phyloP scores from a whole-genome alignment of 2,329 filamentous ascomycete species.

The Alternaria conjuncta region DNA sequence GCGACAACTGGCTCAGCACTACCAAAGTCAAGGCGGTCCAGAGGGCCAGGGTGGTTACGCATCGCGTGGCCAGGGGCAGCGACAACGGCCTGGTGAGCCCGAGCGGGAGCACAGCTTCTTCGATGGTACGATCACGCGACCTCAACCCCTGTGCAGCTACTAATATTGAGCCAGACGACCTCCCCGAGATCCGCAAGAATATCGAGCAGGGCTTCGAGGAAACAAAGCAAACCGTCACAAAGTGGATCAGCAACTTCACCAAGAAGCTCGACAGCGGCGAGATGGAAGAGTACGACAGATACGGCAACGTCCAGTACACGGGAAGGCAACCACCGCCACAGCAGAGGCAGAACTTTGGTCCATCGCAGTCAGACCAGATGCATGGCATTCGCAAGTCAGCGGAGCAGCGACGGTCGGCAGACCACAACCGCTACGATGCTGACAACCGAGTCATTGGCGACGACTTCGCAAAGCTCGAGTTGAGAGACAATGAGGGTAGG shows the following conservation, averaged over 20 bases:
- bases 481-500: slow-evolving; percentile 66
- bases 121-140: slow-evolving; percentile 62
- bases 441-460: slow-evolving; percentile 90
- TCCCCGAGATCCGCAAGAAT: slow-evolving; percentile 91
- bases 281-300: slow-evolving; percentile 67
- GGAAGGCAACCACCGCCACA: slow-evolving; percentile 30
- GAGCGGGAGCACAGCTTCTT: slow-evolving; percentile 85
- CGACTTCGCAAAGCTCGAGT: slow-evolving; percentile 75
- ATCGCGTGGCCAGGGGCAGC: slow-evolving; percentile 45
- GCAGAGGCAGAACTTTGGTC: slow-evolving; percentile 48
- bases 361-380: slow-evolving; percentile 49
- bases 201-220: slow-evolving; percentile 93
- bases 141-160: background rate
- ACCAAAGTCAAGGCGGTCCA: slow-evolving; percentile 58
- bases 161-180: slow-evolving; percentile 69
- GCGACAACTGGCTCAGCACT: slow-evolving; percentile 90
- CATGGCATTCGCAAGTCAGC: slow-evolving; percentile 50
- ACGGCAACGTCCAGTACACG: slow-evolving; percentile 51
- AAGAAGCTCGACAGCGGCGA: slow-evolving; percentile 88
- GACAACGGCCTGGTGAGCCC: slow-evolving; percentile 62
- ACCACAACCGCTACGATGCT: slow-evolving; percentile 91
- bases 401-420: slow-evolving; percentile 70
- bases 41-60: slow-evolving; percentile 32
- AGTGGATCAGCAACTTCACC: slow-evolving; percentile 88
- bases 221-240: slow-evolving; percentile 90